phyloP scores from a whole-genome alignment of 768 basidiomycete genomes.

The Rhodocollybia butyracea region DNA sequence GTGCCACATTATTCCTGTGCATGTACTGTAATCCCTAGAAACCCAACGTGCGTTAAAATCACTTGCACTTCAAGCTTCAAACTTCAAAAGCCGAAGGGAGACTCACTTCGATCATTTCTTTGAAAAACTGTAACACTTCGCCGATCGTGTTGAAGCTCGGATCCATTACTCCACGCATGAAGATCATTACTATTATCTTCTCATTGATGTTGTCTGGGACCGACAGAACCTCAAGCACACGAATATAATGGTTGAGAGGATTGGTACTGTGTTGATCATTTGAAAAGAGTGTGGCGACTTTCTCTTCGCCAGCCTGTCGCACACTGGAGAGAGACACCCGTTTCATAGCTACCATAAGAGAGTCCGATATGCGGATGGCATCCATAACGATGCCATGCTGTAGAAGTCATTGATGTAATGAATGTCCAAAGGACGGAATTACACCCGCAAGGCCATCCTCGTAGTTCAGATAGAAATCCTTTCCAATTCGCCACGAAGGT shows the following conservation, averaged over 20 bases:
- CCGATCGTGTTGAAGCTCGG: conserved; percentile 25
- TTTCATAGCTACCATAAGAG: conserved; percentile 18
- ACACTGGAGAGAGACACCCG: background rate
- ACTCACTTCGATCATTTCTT: conserved; percentile 28
- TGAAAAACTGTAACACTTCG: conserved; percentile 25
- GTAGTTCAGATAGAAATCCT: background rate
- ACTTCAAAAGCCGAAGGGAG: background rate
- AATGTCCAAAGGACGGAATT: background rate
- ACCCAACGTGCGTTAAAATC: background rate
- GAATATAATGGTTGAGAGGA: conserved; percentile 26
- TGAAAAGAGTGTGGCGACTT: conserved; percentile 18
- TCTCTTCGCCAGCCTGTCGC: conserved; percentile 14
- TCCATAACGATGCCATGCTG: conserved; percentile 6
- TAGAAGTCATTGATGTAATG: background rate
- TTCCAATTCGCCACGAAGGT: conserved; percentile 4
- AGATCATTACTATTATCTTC: conserved; percentile 25
- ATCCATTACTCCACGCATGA: conserved; percentile 13
- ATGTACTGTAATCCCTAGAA: conserved; percentile 29
- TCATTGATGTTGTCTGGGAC: conserved; percentile 13
- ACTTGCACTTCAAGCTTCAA: too few relatives aligned
- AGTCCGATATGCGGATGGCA: conserved; percentile 19
- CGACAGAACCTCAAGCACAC: conserved; percentile 19
- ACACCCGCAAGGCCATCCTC: background rate
- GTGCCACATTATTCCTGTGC: conserved; percentile 26
- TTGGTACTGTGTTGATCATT: conserved; percentile 14